Percentiles rank a stretch among this genome's conserved stretches.
These are phyloP conservation scores for Puccinia coronata DNA, from an alignment of 1,284 basidiomycete species.

Conservation along the genomic window DNA sequence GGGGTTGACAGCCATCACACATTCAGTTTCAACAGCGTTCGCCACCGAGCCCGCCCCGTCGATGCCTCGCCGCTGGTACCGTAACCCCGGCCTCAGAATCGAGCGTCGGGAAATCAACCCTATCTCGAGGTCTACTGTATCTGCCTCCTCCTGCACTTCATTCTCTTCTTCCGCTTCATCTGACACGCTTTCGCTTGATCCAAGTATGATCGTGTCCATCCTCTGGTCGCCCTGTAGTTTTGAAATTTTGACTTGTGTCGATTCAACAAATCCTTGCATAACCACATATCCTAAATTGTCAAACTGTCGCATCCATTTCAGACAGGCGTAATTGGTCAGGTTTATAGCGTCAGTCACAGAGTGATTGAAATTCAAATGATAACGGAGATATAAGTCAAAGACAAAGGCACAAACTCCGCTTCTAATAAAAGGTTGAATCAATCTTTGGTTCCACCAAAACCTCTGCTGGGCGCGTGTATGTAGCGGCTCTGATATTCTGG, in stretches of 20 bases:
- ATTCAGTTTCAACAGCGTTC: constrained; percentile 65
- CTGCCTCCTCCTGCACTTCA: not conserved
- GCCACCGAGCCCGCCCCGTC: constrained; percentile 64
- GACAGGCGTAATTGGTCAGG: not conserved
- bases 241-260: constrained; percentile 8
- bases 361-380: not conserved
- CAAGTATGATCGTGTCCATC: not conserved
- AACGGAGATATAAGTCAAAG: not conserved
- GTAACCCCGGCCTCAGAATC: constrained; percentile 63
- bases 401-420: constrained; percentile 36
- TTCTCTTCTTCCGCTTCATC: not conserved
- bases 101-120: constrained; percentile 63
- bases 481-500: constrained; percentile 16
- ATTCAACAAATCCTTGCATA: constrained; percentile 48
- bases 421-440: constrained; percentile 46
- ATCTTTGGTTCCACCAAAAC: constrained; percentile 42
- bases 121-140: constrained; percentile 58
- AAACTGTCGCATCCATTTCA: not conserved
- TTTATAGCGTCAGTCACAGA: not conserved
- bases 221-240: not conserved
- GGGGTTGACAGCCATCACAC: not conserved
- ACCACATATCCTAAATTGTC: constrained; percentile 37
- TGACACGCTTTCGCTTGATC: not conserved
- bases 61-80: constrained; percentile 63
- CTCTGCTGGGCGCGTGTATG: constrained; percentile 24